phyloP scores from a whole-genome alignment of 306 rosid genomes.

The Sicyos edulis region DNA sequence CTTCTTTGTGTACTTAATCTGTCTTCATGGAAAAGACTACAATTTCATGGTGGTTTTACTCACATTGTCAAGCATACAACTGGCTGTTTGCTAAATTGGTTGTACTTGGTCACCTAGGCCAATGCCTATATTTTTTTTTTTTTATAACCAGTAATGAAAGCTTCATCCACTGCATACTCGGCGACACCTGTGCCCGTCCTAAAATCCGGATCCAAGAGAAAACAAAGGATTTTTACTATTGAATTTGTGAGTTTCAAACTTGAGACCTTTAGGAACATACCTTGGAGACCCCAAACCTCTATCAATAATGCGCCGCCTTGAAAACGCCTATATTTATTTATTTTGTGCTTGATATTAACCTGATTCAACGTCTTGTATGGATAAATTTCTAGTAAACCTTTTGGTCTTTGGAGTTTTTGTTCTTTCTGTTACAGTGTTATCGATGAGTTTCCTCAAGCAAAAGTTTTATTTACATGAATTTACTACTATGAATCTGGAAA shows the following conservation, averaged over 20 bases:
- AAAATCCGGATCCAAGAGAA: no score
- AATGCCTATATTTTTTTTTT: no score
- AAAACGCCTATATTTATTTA: neutral
- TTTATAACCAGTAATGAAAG: no score
- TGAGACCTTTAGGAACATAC: no score
- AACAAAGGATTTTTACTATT: no score
- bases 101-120: neutral
- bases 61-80: slow-evolving; percentile 2
- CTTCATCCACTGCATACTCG: no score
- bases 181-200: no score
- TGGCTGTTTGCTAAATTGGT: slow-evolving; percentile 8
- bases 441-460: neutral
- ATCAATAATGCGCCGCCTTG: no score
- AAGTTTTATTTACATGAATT: neutral
- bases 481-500: neutral
- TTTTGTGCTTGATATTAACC: slow-evolving; percentile 8
- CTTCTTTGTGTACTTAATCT: neutral
- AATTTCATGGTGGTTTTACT: neutral
- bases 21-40: neutral
- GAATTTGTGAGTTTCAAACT: no score
- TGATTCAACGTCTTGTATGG: neutral
- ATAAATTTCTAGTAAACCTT: neutral
- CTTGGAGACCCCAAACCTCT: no score
- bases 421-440: neutral
- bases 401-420: no score